Conservation (phyloP, 208 protist genomes). For the Phytomonas sp. region DNA sequence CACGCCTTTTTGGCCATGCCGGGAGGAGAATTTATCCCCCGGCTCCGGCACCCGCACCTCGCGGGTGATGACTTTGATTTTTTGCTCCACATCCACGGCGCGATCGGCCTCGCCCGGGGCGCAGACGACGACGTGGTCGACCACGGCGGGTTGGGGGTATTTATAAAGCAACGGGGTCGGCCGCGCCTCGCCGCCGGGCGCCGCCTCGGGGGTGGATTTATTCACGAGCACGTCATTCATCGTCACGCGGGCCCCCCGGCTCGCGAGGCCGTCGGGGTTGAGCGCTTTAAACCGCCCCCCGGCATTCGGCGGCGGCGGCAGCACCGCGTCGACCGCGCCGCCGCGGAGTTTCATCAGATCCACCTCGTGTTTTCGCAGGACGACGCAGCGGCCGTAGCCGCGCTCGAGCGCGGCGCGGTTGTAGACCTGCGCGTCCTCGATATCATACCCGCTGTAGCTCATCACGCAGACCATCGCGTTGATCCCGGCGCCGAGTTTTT, state of each 20-base stretch:
- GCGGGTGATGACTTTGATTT: constrained; percentile 94
- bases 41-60: constrained; percentile 91
- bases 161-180: constrained; percentile 87
- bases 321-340: constrained; percentile 61
- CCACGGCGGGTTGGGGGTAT: constrained; percentile 82
- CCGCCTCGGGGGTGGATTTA: constrained; percentile 83
- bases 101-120: constrained; percentile 78
- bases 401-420: constrained; percentile 96
- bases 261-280: constrained; percentile 93
- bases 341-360: constrained; percentile 54
- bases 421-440: constrained; percentile 99
- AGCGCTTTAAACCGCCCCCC: constrained; percentile 58
- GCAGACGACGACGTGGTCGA: constrained; percentile 93
- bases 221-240: constrained; percentile 93
- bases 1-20: constrained; percentile 99
- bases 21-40: constrained; percentile 99
- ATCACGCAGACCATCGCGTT: constrained; percentile 99
- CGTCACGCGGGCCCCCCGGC: constrained; percentile 79
- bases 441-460: constrained; percentile 99
- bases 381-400: constrained; percentile 95
- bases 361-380: constrained; percentile 86
- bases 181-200: constrained; percentile 33
- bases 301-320: constrained; percentile 60
- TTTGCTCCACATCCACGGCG: constrained; percentile 81
- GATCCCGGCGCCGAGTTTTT: constrained; percentile 98